Evolutionary conservation across 2,329 filamentous ascomycete species (phyloP).

Genomic region (Aphanoascus verrucosus): DNA sequence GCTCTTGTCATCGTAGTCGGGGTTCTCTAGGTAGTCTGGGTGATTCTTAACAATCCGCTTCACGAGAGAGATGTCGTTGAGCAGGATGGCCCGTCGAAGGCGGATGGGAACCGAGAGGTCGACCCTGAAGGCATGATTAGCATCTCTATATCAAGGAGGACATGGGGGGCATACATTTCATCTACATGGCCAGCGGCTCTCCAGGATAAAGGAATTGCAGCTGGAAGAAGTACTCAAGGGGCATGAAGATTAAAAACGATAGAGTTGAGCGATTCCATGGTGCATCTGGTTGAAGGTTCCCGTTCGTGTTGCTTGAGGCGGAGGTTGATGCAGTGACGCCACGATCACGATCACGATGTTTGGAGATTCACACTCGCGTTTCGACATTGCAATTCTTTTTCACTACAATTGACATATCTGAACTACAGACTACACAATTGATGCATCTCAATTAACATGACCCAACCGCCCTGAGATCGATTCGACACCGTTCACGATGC

Average conservation of each 20-base stretch:
- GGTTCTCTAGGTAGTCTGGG: conserved; percentile 62
- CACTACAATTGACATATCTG: no score
- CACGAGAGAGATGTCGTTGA: conserved; percentile 62
- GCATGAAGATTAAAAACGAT: background rate
- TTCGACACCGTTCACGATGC: conserved; percentile 38
- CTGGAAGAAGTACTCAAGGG: background rate
- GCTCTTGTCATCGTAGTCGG: conserved; percentile 62
- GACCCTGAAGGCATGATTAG: conserved; percentile 15
- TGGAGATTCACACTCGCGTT: no score
- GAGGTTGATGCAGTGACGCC: background rate
- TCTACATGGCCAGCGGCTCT: conserved; percentile 7
- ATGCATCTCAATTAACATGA: background rate
- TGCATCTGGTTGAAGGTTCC: background rate
- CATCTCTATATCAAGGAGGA: background rate
- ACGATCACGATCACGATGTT: no score
- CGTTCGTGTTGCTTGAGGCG: background rate
- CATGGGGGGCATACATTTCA: conserved; percentile 7
- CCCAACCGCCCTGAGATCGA: background rate
- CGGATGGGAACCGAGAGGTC: conserved; percentile 50
- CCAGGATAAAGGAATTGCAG: background rate
- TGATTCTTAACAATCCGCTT: conserved; percentile 65
- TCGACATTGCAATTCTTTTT: no score
- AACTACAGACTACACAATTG: no score
- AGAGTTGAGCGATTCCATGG: conserved; percentile 5
- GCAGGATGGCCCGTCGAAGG: conserved; percentile 69